Evolutionary conservation across 257 asterid species (phyloP).

Genomic region (Anisodus tanguticus): DNA sequence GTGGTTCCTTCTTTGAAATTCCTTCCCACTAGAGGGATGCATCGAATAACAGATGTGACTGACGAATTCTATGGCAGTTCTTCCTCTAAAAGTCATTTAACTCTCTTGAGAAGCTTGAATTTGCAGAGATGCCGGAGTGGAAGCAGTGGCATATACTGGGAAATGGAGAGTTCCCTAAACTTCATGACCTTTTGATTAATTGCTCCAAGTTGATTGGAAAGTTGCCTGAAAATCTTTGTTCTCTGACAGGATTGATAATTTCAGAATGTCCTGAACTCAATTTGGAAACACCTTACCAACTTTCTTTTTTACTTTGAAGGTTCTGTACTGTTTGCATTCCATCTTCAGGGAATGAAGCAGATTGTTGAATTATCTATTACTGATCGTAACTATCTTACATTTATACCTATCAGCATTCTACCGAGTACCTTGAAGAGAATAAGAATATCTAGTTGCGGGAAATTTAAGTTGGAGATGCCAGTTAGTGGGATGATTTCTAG

Average conservation of each 20-base stretch:
- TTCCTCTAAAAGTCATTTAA: background rate
- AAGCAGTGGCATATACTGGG: background rate
- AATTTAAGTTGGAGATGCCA: background rate
- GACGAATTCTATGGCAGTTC: constrained; percentile 7
- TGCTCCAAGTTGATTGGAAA: background rate
- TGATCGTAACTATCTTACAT: background rate
- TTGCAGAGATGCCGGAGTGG: background rate
- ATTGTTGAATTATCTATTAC: background rate
- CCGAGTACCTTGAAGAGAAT: background rate
- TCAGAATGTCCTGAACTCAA: background rate
- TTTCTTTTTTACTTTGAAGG: background rate
- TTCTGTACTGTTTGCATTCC: background rate
- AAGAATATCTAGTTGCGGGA: rapidly evolving
- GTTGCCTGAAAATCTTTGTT: constrained; percentile 8
- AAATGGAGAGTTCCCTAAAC: background rate
- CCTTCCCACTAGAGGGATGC: background rate
- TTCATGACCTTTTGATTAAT: background rate
- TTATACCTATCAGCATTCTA: background rate
- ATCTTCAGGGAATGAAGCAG: background rate
- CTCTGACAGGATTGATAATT: background rate
- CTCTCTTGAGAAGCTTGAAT: background rate
- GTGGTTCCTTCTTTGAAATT: background rate
- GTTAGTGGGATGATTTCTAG: background rate
- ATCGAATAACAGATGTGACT: background rate
- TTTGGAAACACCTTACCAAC: background rate